Base-by-base conservation (phyloP, 2,329 filamentous ascomycete species). In the Myrmaecium sp. region DNA sequence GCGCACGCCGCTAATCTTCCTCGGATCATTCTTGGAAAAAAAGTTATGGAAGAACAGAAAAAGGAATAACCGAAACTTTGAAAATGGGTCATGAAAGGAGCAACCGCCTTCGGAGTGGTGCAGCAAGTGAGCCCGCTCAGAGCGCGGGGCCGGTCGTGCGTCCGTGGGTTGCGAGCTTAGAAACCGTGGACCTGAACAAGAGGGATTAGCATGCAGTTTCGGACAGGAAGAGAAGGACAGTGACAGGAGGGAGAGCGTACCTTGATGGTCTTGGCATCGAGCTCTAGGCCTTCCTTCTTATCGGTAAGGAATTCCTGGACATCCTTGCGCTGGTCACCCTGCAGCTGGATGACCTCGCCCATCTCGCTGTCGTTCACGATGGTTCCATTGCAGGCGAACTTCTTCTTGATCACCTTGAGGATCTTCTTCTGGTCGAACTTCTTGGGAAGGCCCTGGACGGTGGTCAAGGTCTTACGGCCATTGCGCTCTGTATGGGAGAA, bases 381-480 rank as follows among this genome's bases (percentile, higher is more conserved):
- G 63, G 84, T 95, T 71, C 89, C 89, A 94, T 98, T 95, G 81
- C 86, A 95, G 60, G 89, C 86, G 52, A 95, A 95, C 57, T 93
- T 89, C 74, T 95, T 95, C 76, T 95, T 95, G 69, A 95, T 93
- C 61, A 92, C 84, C 69, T 94, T 94, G 51, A 98, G 75, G 57
- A 98, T 94, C 67, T 94, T 94, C 74, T 94, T 95, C 62, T 89
- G 83, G 64, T 94, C 86, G 54, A 94, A 95, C 57, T 95, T 94
- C 68, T 89, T 89, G 39, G 89, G 86, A 50, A 98, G 75, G 62
- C 89, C 89, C 72, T 95, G 86, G 51, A 98, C 84, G 49, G 89
- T 98, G 49, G 89, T 98, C 78, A 98, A 71, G 67, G 89, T 95
- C 74, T 98, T 98, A 62, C 89, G 89, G 74, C 89, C 89, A 95